Evolutionary conservation across 805 yeast species (phyloP), one percentile per base, ranked within the genome.

Genomic region (Candida sanyiensis): DNA sequence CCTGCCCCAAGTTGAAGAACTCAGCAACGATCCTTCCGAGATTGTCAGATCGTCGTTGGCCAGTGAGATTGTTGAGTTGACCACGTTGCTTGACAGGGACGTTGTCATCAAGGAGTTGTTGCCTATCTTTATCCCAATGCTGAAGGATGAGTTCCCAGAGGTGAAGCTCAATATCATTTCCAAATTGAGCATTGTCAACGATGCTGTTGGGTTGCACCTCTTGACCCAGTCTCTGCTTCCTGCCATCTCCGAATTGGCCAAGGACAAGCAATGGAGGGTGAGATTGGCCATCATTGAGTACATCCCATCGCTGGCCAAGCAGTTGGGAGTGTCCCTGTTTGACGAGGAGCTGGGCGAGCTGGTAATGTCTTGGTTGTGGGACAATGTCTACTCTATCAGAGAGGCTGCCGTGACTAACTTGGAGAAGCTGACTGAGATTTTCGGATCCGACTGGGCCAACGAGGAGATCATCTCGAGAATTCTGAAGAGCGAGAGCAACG

Each of bases 281-380:
- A 79, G 97, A 58, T 72, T 93, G 58, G 97, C 97, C 9, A 93
- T 93, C 46, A 93, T 93, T 56, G 95, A 93, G 60, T 93, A 93
- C 64, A 87, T 89, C 49, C 99, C 99, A 22, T 72, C 90, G 47
- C 70, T 93, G 49, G 97, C 97, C 7, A 83, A 84, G 53, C 97
- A 93, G 64, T 70, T 93, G 44, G 98, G 98, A 21, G 89, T 84
- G 38, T 80, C 86, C 21, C 88, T 90, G 56, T 93, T 93, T 64
- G 93, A 93, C 61, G 84, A 86, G 58, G 95, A 89, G 54, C 70
- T 93, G 48, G 88, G 95, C 47, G 80, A 84, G 35, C 70, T 93
- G 51, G 93, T 96, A 55, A 75, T 93, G 75, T 83, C 89, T n/a
- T 93, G 98, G 97, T 70, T 93, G 48, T 89, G 97, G 96, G 99